These are phyloP conservation scores for Artemisia argyi DNA, from an alignment of 129 eudicot genomes.

Conservation along the genomic window DNA sequence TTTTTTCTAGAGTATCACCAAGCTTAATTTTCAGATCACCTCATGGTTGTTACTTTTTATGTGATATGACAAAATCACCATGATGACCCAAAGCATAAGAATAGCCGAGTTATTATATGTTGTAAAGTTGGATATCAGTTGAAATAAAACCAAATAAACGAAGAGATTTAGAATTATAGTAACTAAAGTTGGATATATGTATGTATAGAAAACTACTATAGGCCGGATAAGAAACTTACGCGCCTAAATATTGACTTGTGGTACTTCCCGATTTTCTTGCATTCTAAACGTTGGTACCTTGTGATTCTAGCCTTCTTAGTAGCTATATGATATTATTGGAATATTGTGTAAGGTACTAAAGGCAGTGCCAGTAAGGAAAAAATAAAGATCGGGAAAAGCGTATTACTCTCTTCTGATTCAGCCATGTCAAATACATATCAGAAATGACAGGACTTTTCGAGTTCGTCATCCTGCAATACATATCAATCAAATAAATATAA, in stretches of 20 bases:
- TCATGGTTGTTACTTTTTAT: slow-evolving; percentile 67
- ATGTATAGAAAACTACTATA: too few relatives aligned
- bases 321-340: too few relatives aligned
- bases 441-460: slow-evolving; percentile 11
- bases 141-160: too few relatives aligned
- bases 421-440: slow-evolving; percentile 48
- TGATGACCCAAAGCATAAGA: slow-evolving; percentile 77
- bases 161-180: too few relatives aligned
- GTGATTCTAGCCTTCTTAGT: too few relatives aligned
- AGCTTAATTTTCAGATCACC: slow-evolving; percentile 40
- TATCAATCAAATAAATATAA: slow-evolving; percentile 2
- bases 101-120: slow-evolving; percentile 79
- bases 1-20: background rate
- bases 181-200: too few relatives aligned
- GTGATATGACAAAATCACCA: slow-evolving; percentile 72
- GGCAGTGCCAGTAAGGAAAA: slow-evolving; percentile 85
- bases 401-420: slow-evolving; percentile 76
- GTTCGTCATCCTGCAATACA: slow-evolving; percentile 23
- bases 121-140: slow-evolving; percentile 90
- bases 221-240: too few relatives aligned
- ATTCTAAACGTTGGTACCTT: too few relatives aligned
- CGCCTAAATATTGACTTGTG: too few relatives aligned
- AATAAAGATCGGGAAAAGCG: slow-evolving; percentile 86
- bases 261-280: too few relatives aligned
- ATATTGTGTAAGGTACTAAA: slow-evolving; percentile 87